Conservation (phyloP, 768 basidiomycete species). For the Russula earlei region DNA sequence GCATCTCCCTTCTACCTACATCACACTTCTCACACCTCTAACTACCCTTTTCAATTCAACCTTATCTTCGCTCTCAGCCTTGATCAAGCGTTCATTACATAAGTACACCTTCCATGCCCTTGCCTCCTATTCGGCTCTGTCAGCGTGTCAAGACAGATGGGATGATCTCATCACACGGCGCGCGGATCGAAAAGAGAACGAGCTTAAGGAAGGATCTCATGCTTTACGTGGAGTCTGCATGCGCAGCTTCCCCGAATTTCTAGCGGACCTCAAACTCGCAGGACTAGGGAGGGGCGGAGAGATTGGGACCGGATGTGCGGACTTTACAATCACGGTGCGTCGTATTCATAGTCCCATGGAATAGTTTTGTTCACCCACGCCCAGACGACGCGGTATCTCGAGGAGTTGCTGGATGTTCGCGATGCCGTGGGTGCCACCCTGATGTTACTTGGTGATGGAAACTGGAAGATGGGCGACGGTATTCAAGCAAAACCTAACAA, state of each 20-base stretch:
- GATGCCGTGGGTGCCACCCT: slow-evolving; percentile 58
- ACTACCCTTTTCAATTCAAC: slow-evolving; percentile 57
- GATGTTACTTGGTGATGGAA: slow-evolving; percentile 70
- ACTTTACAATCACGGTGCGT: slow-evolving; percentile 48
- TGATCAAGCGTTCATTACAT: slow-evolving; percentile 70
- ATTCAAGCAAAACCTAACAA: slow-evolving; percentile 42
- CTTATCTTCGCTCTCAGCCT: slow-evolving; percentile 47
- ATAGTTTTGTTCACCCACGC: neutral
- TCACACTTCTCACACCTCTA: slow-evolving; percentile 54
- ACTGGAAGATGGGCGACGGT: slow-evolving; percentile 89
- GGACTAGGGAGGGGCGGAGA: slow-evolving; percentile 48
- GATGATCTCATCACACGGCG: slow-evolving; percentile 52
- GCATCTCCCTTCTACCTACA: slow-evolving; percentile 48
- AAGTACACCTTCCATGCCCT: slow-evolving; percentile 76
- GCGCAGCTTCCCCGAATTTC: slow-evolving; percentile 75
- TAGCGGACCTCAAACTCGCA: slow-evolving; percentile 68
- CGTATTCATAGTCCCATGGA: neutral
- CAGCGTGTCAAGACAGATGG: slow-evolving; percentile 52
- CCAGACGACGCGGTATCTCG: slow-evolving; percentile 61
- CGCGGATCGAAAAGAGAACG: slow-evolving; percentile 41
- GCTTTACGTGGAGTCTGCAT: slow-evolving; percentile 59
- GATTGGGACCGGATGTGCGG: slow-evolving; percentile 52
- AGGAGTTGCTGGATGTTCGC: slow-evolving; percentile 60
- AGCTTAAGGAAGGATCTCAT: slow-evolving; percentile 61
- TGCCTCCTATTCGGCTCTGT: slow-evolving; percentile 53